Percentiles rank a stretch among this genome's conserved stretches.
Conservation (phyloP, 2,329 filamentous ascomycete species). For the Bipolaris victoriae region DNA sequence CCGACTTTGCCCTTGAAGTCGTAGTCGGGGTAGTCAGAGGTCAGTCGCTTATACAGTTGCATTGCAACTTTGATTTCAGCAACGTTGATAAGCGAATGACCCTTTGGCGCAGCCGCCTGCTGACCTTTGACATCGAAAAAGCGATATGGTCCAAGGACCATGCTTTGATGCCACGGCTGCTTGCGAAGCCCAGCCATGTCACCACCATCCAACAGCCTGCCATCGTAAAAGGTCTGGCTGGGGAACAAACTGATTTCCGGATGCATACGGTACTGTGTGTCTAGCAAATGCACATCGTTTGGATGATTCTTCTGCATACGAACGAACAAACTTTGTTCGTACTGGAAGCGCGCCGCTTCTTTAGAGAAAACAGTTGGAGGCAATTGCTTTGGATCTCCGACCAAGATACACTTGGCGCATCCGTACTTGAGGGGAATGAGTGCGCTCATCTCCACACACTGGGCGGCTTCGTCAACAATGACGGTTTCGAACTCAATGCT, state of each 20-base stretch:
- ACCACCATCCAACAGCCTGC: constrained; percentile 80
- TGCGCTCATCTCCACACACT: constrained; percentile 96
- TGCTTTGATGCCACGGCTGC: constrained; percentile 84
- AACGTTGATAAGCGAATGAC: constrained; percentile 88
- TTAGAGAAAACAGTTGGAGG: constrained; percentile 95
- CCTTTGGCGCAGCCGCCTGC: constrained; percentile 78
- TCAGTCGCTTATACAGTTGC: constrained; percentile 80
- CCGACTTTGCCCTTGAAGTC: constrained; percentile 85
- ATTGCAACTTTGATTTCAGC: constrained; percentile 87
- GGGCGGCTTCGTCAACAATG: constrained; percentile 96
- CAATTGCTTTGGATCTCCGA: constrained; percentile 96
- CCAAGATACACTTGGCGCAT: constrained; percentile 93
- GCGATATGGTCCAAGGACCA: constrained; percentile 85
- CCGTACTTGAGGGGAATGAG: constrained; percentile 97
- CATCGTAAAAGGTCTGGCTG: constrained; percentile 90
- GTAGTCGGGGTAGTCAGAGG: constrained; percentile 69
- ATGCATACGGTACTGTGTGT: constrained; percentile 99
- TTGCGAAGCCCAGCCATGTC: constrained; percentile 78
- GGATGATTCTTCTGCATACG: constrained; percentile 96
- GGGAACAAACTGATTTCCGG: constrained; percentile 94
- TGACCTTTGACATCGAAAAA: constrained; percentile 96
- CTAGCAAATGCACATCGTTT: constrained; percentile 87
- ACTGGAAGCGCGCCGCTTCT: constrained; percentile 88
- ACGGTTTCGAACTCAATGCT: constrained; percentile 98
- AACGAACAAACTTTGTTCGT: constrained; percentile 97